These are phyloP conservation scores for Gastrodia elata DNA, from an alignment of 106 monocot genomes.

Conservation along the genomic window DNA sequence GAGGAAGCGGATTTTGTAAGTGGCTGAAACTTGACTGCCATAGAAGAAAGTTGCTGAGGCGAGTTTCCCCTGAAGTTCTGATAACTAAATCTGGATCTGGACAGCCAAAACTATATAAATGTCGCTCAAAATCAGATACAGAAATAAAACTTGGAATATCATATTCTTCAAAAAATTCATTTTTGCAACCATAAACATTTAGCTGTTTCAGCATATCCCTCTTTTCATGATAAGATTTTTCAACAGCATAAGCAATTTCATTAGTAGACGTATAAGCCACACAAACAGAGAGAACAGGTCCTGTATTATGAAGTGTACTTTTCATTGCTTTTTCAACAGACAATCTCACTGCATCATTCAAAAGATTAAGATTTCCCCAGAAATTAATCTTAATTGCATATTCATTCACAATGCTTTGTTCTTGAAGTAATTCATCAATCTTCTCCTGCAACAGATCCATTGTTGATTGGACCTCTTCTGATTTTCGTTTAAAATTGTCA, in stretches of 20 bases:
- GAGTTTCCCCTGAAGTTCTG: conserved; percentile 25
- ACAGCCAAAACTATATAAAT: conserved; percentile 23
- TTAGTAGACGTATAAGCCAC: conserved; percentile 42
- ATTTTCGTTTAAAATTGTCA: conserved; percentile 41
- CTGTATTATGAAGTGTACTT: conserved; percentile 21
- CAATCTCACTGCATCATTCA: conserved; percentile 16
- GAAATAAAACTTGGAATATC: not conserved
- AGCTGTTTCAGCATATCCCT: not conserved
- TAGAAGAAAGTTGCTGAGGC: conserved; percentile 40
- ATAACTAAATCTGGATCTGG: conserved; percentile 45
- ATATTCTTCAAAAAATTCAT: not conserved
- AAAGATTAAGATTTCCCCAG: conserved; percentile 20
- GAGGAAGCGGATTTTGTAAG: conserved; percentile 16
- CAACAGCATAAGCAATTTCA: conserved; percentile 24
- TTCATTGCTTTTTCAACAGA: conserved; percentile 26
- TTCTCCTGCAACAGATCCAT: conserved; percentile 43
- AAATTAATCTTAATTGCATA: conserved; percentile 25
- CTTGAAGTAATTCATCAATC: conserved; percentile 23
- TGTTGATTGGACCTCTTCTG: conserved; percentile 20
- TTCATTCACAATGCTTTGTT: conserved; percentile 18
- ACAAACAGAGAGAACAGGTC: conserved; percentile 21
- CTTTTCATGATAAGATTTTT: conserved; percentile 14
- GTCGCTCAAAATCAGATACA: conserved; percentile 27
- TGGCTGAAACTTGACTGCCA: conserved; percentile 28
- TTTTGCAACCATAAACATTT: not conserved